Conservation (phyloP, 768 basidiomycete species). For the Ramaria sp. region DNA sequence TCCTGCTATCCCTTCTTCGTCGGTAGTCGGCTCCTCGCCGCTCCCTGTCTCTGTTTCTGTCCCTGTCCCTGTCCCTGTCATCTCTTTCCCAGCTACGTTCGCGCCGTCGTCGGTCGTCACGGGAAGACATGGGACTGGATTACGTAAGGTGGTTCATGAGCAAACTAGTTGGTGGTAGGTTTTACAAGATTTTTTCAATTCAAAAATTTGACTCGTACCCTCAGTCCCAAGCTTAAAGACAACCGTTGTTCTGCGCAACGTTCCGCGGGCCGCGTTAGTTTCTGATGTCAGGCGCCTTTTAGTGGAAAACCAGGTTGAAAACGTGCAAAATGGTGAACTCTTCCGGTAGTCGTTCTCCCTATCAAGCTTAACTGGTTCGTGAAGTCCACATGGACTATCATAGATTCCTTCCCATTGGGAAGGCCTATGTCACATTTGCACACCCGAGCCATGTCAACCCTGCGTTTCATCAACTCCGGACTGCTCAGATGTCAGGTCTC, state of each 20-base stretch:
- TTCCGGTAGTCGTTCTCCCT: not conserved
- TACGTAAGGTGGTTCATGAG: not conserved
- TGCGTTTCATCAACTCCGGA: slow-evolving; percentile 32
- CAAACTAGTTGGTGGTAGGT: not conserved
- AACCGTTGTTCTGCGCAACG: slow-evolving; percentile 23
- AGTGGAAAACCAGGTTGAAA: slow-evolving; percentile 23
- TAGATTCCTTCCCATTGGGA: slow-evolving; percentile 47
- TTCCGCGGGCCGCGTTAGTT: slow-evolving; percentile 43
- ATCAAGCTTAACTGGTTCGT: not conserved
- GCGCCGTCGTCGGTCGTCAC: slow-evolving; percentile 40
- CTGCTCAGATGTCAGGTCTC: slow-evolving; percentile 35
- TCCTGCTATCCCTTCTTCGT: slow-evolving; percentile 17
- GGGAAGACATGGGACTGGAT: slow-evolving; percentile 41
- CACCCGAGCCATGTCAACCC: slow-evolving; percentile 25
- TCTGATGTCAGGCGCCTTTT: slow-evolving; percentile 36
- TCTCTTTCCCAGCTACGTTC: slow-evolving; percentile 55
- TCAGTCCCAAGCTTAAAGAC: not conserved
- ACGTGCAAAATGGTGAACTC: slow-evolving; percentile 17
- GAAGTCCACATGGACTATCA: slow-evolving; percentile 50
- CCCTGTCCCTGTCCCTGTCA: slow-evolving; percentile 30
- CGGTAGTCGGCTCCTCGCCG: slow-evolving; percentile 19
- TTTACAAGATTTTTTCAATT: not conserved
- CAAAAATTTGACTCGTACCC: not conserved
- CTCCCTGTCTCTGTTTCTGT: slow-evolving; percentile 31
- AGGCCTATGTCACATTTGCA: slow-evolving; percentile 45